Base-by-base conservation (phyloP, 192 early-diverging fungal genomes). In the Linnemannia elongata region DNA sequence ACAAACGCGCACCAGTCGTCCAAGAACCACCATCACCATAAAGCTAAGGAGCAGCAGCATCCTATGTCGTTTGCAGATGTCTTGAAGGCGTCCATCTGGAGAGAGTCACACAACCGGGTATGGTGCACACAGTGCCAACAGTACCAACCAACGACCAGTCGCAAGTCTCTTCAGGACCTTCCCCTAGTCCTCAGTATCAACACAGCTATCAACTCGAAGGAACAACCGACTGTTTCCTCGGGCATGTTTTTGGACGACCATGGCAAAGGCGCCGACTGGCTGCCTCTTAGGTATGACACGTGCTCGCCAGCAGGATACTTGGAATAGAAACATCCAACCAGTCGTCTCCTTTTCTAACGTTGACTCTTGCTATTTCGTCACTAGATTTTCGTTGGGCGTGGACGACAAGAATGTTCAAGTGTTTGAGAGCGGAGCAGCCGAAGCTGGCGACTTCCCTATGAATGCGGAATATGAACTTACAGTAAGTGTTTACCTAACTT, bases 101-200 rank as follows among this genome's bases (percentile, higher is more conserved):
- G 95, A 20, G 94, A 96, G 68, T 90, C 93, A 2, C 89, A 90
- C 69, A 97, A 95, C 17, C 95, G 94, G 71, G 97, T 97, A 24
- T 98, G 96, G 96, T 99, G 98, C 78, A 78, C 93, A 8, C 82
- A 87, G 33, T 99, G 98, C 88, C 93, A 93, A 47, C 91, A 94
- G 83, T 98, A 98, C 83, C 96, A 96, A 75, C 92, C 96, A 9
- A 94, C 93, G 22, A 91, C 93, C 1, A 96, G 96, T 39, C 93
- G 90, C 44, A 96, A 96, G 77, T 86, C 90, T 22, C 88, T 97
- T 24, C 92, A 91, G 57, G 86, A 89, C 10, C 85, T 94, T 15
- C 98, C 98, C 1, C 89, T 92, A 27, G 90, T 97, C 1, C 73
- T 99, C 69, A 91, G 92, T 30, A 90, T 99, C 72, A 99, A 98